A percentile compares a stretch with the other conserved stretches of the same genome.
These are phyloP conservation scores for Dioscorea zingiberensis DNA, from an alignment of 106 monocot genomes.

Conservation along the genomic window DNA sequence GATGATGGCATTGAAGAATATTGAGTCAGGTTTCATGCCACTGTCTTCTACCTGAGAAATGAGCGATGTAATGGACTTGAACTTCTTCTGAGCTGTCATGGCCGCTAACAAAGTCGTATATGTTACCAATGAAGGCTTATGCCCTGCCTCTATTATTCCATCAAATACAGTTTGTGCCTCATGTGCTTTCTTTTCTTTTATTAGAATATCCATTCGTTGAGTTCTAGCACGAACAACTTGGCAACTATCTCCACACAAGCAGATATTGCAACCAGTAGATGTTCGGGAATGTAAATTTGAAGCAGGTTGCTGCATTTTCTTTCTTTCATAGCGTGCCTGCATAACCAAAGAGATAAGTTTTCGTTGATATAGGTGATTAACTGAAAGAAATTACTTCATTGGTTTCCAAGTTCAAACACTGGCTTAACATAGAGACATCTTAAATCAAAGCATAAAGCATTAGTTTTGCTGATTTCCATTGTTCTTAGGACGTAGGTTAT, in stretches of 20 bases:
- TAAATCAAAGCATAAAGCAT: slow-evolving; percentile 8
- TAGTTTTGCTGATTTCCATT: too few species aligned
- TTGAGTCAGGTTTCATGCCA: slow-evolving; percentile 70
- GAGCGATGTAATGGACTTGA: slow-evolving; percentile 54
- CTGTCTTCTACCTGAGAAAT: slow-evolving; percentile 45
- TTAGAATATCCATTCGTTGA: slow-evolving; percentile 52
- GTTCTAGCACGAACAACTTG: slow-evolving; percentile 57
- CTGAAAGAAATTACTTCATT: too few species aligned
- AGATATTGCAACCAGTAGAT: slow-evolving; percentile 30
- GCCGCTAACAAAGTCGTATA: slow-evolving; percentile 75
- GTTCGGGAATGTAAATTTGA: slow-evolving; percentile 13
- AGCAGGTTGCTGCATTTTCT: slow-evolving; percentile 6
- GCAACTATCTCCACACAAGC: slow-evolving; percentile 53
- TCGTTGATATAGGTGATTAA: too few species aligned
- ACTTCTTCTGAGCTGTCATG: slow-evolving; percentile 57
- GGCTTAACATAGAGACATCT: too few species aligned
- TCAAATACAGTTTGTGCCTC: slow-evolving; percentile 52
- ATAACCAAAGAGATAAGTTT: too few species aligned
- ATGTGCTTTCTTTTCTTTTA: slow-evolving; percentile 52
- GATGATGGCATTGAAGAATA: slow-evolving; percentile 82
- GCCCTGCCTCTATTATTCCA: slow-evolving; percentile 52
- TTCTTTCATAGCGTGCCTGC: slow-evolving; percentile 11
- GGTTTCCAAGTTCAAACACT: too few species aligned
- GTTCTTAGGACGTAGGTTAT: too few species aligned
- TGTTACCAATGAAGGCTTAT: slow-evolving; percentile 73